phyloP scores from a whole-genome alignment of 2,329 filamentous ascomycete species.

The Microdochium trichocladiopsis region DNA sequence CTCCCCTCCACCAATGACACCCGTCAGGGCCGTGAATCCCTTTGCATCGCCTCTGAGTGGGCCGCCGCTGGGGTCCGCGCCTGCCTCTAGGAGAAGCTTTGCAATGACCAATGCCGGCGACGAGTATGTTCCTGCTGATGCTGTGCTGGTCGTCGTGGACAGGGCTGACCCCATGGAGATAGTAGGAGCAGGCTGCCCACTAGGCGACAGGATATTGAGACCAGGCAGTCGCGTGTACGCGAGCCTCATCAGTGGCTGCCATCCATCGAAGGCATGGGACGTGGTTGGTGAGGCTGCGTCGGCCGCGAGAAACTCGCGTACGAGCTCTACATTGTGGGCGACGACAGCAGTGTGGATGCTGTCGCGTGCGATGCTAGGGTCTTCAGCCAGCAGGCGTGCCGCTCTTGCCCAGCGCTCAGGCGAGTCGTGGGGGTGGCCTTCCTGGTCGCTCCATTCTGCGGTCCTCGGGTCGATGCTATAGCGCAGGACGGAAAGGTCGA shows the following conservation, averaged over 20 bases:
- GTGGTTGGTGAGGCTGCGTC: not conserved
- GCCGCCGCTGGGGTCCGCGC: constrained; percentile 11
- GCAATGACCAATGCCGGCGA: constrained; percentile 6
- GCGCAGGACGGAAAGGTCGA: not conserved
- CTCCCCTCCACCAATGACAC: not conserved
- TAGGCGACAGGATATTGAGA: too few relatives aligned
- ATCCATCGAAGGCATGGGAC: not conserved
- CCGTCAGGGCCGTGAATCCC: not conserved
- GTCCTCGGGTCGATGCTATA: not conserved
- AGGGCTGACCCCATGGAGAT: not conserved
- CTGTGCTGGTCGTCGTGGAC: not conserved
- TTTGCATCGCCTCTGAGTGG: not conserved
- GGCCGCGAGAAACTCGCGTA: not conserved
- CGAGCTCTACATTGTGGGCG: not conserved
- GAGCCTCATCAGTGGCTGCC: not conserved
- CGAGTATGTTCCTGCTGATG: not conserved
- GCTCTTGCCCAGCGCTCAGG: not conserved
- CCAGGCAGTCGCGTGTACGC: not conserved
- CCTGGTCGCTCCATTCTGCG: not conserved
- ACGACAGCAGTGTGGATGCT: not conserved
- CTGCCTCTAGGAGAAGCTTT: constrained; percentile 11
- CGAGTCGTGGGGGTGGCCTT: not conserved
- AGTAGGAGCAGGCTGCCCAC: not conserved
- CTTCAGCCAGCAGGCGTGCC: not conserved
- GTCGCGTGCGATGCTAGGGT: not conserved